Percentiles rank a stretch among this genome's conserved stretches.
phyloP scores from a whole-genome alignment of 306 rosid species.

The Quercus rubra region DNA sequence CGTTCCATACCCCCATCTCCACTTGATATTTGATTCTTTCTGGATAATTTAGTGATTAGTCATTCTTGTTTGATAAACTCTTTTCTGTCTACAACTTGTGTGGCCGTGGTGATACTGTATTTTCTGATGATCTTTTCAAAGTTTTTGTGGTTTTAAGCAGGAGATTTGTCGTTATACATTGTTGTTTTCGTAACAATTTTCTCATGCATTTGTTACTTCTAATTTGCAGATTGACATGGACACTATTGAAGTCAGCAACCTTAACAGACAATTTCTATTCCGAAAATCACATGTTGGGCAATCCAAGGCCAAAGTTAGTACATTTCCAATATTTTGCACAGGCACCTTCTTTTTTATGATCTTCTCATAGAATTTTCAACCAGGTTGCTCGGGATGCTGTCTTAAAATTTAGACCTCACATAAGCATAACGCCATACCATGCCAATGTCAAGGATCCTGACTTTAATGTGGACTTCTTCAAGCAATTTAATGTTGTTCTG shows the following conservation, averaged over 20 bases:
- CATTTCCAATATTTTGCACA: background rate
- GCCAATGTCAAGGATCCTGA: slow-evolving; percentile 90
- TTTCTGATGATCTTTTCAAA: background rate
- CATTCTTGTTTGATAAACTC: background rate
- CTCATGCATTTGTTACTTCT: slow-evolving; percentile 20
- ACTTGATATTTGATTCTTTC: background rate
- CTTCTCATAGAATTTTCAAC: slow-evolving; percentile 32
- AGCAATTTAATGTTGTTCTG: slow-evolving; percentile 81
- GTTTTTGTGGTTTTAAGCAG: slow-evolving; percentile 15
- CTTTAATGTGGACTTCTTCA: slow-evolving; percentile 86
- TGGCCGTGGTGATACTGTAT: background rate
- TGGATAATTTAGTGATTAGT: background rate
- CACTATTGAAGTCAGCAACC: slow-evolving; percentile 99
- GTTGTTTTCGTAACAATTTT: background rate
- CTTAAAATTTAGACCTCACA: slow-evolving; percentile 85
- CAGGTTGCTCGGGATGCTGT: slow-evolving; percentile 99
- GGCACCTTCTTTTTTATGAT: slow-evolving; percentile 11
- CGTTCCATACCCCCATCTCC: background rate
- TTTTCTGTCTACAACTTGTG: background rate
- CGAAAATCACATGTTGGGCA: slow-evolving; percentile 97
- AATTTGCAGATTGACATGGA: slow-evolving; percentile 94
- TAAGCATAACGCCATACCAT: slow-evolving; percentile 81
- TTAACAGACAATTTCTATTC: slow-evolving; percentile 96
- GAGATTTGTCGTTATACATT: background rate
- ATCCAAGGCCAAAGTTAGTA: slow-evolving; percentile 89